Percentiles rank a stretch among this genome's conserved stretches.
These are phyloP conservation scores for Biscogniauxia mediterranea DNA, from an alignment of 2,329 filamentous ascomycete genomes.

Conservation along the genomic window DNA sequence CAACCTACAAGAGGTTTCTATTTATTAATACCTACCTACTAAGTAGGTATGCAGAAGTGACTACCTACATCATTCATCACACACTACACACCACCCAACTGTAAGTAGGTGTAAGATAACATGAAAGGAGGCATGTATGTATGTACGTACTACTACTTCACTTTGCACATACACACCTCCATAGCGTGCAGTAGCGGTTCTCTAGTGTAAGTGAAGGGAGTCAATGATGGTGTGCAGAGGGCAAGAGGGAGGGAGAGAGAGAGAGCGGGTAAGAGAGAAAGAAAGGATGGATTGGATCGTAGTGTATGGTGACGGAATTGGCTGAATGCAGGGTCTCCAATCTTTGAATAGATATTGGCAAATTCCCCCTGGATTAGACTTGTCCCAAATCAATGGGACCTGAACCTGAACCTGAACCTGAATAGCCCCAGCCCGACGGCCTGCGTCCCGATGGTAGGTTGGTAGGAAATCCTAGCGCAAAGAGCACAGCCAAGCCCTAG, in stretches of 20 bases:
- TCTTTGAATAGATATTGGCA: conserved; percentile 1
- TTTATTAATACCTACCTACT: too few relatives aligned
- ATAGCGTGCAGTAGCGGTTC: background rate
- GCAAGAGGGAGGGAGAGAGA: too few relatives aligned
- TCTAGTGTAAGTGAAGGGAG: background rate
- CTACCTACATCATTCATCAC: background rate
- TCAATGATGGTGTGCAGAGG: background rate
- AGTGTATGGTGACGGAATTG: background rate
- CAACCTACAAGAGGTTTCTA: too few relatives aligned
- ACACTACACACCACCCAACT: too few relatives aligned
- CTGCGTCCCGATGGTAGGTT: background rate
- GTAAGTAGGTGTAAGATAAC: too few relatives aligned
- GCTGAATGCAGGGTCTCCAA: background rate
- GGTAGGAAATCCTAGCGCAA: background rate
- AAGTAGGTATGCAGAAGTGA: background rate
- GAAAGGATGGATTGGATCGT: too few relatives aligned
- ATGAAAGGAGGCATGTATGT: too few relatives aligned
- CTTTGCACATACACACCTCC: background rate
- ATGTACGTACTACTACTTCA: background rate
- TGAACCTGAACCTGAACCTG: conserved; percentile 2
- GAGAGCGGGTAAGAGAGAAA: background rate
- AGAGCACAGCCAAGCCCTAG: background rate
- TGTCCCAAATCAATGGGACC: conserved; percentile 25
- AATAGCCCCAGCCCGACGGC: background rate
- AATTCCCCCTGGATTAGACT: conserved; percentile 5